A percentile compares a stretch with the other conserved stretches of the same genome.
phyloP scores from a whole-genome alignment of 176 grass and related monocot species.

The Oryza glumipatula region DNA sequence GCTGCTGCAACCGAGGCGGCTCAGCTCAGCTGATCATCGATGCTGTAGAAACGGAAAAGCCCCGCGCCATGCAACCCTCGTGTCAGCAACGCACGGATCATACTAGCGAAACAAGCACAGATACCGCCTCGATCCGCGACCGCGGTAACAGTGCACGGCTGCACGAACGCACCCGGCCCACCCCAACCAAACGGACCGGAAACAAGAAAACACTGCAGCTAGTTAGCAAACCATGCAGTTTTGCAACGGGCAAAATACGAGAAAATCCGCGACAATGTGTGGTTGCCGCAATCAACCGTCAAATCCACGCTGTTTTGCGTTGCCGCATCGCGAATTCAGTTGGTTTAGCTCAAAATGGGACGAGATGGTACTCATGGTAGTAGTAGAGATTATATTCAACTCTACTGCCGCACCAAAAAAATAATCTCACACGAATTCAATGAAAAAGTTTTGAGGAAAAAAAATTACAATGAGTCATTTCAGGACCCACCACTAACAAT shows the following conservation, averaged over 20 bases:
- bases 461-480: conserved; percentile 1
- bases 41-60: conserved; percentile 11
- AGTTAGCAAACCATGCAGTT: no score
- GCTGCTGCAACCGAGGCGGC: conserved; percentile 1
- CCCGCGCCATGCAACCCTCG: not conserved
- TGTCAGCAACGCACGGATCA: conserved; percentile 16
- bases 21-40: not conserved
- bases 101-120: not conserved
- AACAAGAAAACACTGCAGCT: not conserved
- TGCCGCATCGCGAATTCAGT: not conserved
- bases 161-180: not conserved
- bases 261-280: no score
- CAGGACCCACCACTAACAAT: not conserved
- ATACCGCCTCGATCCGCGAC: not conserved
- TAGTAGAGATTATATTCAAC: not conserved
- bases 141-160: not conserved
- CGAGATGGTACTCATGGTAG: not conserved
- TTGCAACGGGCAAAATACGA: no score
- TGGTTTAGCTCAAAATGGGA: not conserved
- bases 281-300: conserved; percentile 22
- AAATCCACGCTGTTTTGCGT: conserved; percentile 29
- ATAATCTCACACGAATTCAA: not conserved
- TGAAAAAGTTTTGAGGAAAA: not conserved
- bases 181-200: not conserved
- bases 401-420: conserved; percentile 7